Conservation (phyloP, 768 basidiomycete species). For the Boletus patriciae region DNA sequence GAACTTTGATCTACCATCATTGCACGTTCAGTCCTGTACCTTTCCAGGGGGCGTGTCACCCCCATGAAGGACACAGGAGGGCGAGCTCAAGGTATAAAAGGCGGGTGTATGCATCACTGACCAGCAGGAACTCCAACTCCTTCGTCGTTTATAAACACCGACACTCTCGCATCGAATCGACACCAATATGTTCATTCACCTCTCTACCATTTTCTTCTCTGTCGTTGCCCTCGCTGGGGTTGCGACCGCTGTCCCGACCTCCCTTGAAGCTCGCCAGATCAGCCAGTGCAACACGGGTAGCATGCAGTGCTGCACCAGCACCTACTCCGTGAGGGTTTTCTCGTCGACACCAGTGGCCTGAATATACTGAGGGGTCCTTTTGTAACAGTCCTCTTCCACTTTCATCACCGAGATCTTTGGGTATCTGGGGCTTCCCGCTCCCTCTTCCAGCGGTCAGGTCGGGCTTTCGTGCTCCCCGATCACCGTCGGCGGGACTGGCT, state of each 20-base stretch:
- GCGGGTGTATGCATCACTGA: too few species aligned
- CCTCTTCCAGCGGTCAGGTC: neutral
- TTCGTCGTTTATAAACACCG: neutral
- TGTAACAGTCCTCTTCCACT: neutral
- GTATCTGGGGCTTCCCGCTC: neutral
- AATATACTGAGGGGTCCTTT: neutral
- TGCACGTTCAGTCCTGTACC: neutral
- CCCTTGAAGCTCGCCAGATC: neutral
- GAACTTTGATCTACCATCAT: neutral
- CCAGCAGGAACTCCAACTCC: neutral
- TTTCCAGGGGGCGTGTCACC: neutral
- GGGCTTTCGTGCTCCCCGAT: constrained; percentile 2
- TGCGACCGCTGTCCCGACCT: neutral
- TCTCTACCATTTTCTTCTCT: neutral
- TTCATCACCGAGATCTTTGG: neutral
- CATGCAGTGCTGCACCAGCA: constrained; percentile 17
- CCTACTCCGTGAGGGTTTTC: neutral
- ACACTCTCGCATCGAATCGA: neutral
- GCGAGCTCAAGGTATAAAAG: neutral
- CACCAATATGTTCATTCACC: neutral
- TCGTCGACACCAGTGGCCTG: neutral
- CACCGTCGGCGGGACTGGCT: neutral
- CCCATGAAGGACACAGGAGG: neutral
- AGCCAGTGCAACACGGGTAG: constrained; percentile 41
- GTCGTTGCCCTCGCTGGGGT: neutral